Evolutionary conservation across 768 basidiomycete species (phyloP), one percentile per base, ranked within the genome.

Genomic region (Leucocoprinus leucothites): DNA sequence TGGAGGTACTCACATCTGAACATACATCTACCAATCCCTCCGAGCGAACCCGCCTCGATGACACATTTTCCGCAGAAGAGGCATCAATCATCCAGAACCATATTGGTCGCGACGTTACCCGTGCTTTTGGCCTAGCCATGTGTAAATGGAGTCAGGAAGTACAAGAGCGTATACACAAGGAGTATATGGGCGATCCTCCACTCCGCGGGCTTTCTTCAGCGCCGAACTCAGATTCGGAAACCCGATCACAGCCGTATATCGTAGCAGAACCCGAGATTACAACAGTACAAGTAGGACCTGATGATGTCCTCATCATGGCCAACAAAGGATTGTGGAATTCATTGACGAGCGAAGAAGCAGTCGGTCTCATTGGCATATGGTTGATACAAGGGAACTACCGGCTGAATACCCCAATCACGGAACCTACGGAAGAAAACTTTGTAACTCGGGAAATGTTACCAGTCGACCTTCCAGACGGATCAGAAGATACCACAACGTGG

Each of bases 281-380:
- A n/a, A 70, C 71, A 1, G 68, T 72, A 24, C 63, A 71, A 38
- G 64, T 80, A 14, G 60, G 72, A 45, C 71, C 75, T 1, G 77
- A 75, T 26, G 80, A 80, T 59, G 83, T 84, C 62, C 61, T 85
- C 46, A 75, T 84, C 26, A 60, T 85, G 63, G 80, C 74, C 0
- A 76, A 77, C 1, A 74, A 75, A 57, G 83, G 81, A 5, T 65
- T 85, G 7, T 82, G 76, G 73, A 78, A 85, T 42, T 72, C 72
- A 45, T 67, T 85, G 51, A 75, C 77, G 24, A 79, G 75, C 64
- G 75, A 80, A 57, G 82, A 84, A 60, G 78, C 74, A 2, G 79
- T 83, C 38, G 79, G 77, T 0, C 71, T 84, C 18, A 75, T 82
- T 18, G 82, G 79, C 5, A 62, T 69, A 24, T 80, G 79, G 73